Base-by-base conservation (phyloP, 768 basidiomycete species). In the Auriscalpium orientale region DNA sequence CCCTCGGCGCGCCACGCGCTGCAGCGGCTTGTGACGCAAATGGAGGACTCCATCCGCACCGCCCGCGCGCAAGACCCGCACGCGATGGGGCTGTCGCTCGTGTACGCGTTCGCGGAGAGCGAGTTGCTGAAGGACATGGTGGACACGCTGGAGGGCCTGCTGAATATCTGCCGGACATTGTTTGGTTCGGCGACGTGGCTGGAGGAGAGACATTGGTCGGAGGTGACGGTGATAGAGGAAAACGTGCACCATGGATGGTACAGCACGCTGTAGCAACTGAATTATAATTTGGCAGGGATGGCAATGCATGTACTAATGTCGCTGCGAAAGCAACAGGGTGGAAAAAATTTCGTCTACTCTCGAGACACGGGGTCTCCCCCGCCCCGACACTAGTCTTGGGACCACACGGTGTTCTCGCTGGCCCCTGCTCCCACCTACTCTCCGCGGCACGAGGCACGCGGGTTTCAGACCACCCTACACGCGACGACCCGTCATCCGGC, bases 151-250 rank as follows among this genome's bases (percentile, higher is more conserved):
- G 76, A 79, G 54, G 68, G 70, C 45, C 60, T 79, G 22, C 62
- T 77, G 21, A 69, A 73, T 28, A 55, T 74, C 8, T 69, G 71
- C 28, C 72, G 76, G 2, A 65, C 72, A 45, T 59, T 79, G 21
- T 78, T 80, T 57, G 76, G 79, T 2, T 74, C 74, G 9, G 72
- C 74, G 6, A 64, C 72, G 28, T 79, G 78, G 77, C 60, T 75
- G 61, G 68, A 65, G 37, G 63, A 63, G 38, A 63, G 64, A 6
- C 49, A 56, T 13, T 59, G 57, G 34, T 60, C 58, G 51, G 64
- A 66, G 46, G 46, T 56, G 49, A 57, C 65, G 49, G 62, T 62
- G 45, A 55, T 59, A 48, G 37, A 58, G 33, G 61, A 62, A 36
- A 64, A 67, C 15, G 59, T 53, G 12, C 65, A 65, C 51, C 65